These are phyloP conservation scores for Ophiosphaerella herpotricha DNA, from an alignment of 2,329 filamentous ascomycete species.

Conservation along the genomic window DNA sequence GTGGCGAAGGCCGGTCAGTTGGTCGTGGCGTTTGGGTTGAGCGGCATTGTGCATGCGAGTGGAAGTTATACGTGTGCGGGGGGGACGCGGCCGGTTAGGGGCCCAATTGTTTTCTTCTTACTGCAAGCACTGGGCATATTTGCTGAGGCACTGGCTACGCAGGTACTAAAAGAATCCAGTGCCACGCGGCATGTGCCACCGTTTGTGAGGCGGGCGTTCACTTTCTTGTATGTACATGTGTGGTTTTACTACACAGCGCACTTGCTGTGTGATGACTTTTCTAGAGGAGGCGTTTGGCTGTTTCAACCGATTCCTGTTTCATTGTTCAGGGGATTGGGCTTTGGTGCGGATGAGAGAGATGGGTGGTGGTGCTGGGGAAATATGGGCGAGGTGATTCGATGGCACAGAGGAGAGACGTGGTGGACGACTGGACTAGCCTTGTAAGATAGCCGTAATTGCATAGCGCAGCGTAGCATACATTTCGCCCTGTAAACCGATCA, in stretches of 20 bases:
- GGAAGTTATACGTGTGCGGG: conserved; percentile 72
- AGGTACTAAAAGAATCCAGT: conserved; percentile 43
- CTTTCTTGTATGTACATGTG: conserved; percentile 63
- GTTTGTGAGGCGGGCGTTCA: conserved; percentile 57
- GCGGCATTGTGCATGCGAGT: conserved; percentile 70
- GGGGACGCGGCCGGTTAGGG: conserved; percentile 52
- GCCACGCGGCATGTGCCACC: conserved; percentile 47
- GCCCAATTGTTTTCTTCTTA: conserved; percentile 70
- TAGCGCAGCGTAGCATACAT: not conserved
- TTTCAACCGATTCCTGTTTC: conserved; percentile 83
- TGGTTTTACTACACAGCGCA: conserved; percentile 73
- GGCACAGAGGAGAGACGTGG: conserved; percentile 67
- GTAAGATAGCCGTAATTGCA: conserved; percentile 17
- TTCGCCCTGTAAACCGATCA: not conserved
- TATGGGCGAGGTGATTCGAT: conserved; percentile 57
- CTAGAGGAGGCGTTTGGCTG: conserved; percentile 74
- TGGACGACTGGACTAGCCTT: conserved; percentile 61
- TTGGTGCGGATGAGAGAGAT: conserved; percentile 62
- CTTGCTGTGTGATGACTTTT: conserved; percentile 76
- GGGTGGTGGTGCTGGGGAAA: conserved; percentile 71
- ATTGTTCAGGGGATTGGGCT: conserved; percentile 66
- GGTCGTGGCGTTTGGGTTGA: conserved; percentile 66
- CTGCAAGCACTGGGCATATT: conserved; percentile 69
- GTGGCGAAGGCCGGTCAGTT: conserved; percentile 49
- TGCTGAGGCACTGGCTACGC: conserved; percentile 52